Conservation (phyloP, 179 eudicot species). For the Amaranthus tricolor region DNA sequence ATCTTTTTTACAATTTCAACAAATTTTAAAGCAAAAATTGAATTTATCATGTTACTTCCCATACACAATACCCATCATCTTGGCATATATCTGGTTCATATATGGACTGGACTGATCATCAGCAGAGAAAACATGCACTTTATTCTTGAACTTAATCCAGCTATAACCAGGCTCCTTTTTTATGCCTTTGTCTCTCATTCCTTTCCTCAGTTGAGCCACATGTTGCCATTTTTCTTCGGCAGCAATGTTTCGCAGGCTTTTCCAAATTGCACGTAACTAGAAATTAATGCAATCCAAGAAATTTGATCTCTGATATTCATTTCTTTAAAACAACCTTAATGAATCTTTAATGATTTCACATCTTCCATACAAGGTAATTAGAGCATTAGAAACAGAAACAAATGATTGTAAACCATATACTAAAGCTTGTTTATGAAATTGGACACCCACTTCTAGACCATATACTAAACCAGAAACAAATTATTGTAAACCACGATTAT, state of each 20-base stretch:
- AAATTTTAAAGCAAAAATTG: too few species aligned
- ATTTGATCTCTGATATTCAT: constrained; percentile 68
- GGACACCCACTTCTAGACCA: constrained; percentile 87
- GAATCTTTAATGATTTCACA: constrained; percentile 86
- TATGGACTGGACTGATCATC: constrained; percentile 81
- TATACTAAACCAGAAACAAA: too few species aligned
- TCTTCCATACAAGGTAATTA: constrained; percentile 84
- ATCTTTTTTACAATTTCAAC: too few species aligned
- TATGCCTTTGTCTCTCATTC: constrained; percentile 64
- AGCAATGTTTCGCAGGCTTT: constrained; percentile 86
- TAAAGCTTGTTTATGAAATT: constrained; percentile 75
- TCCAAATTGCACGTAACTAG: constrained; percentile 85
- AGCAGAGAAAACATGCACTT: constrained; percentile 80
- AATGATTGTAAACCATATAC: constrained; percentile 64
- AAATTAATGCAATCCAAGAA: constrained; percentile 79
- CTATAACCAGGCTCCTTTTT: constrained; percentile 83
- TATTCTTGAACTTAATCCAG: constrained; percentile 80
- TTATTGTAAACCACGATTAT: too few species aligned
- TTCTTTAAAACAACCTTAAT: constrained; percentile 60
- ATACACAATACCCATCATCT: too few species aligned
- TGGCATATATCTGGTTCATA: constrained; percentile 55
- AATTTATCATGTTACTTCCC: too few species aligned
- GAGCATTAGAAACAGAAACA: constrained; percentile 79
- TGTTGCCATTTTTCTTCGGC: constrained; percentile 71
- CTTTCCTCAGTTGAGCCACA: constrained; percentile 67